Evolutionary conservation across 2,329 filamentous ascomycete genomes (phyloP).

Genomic region (Aspergillus sp.): DNA sequence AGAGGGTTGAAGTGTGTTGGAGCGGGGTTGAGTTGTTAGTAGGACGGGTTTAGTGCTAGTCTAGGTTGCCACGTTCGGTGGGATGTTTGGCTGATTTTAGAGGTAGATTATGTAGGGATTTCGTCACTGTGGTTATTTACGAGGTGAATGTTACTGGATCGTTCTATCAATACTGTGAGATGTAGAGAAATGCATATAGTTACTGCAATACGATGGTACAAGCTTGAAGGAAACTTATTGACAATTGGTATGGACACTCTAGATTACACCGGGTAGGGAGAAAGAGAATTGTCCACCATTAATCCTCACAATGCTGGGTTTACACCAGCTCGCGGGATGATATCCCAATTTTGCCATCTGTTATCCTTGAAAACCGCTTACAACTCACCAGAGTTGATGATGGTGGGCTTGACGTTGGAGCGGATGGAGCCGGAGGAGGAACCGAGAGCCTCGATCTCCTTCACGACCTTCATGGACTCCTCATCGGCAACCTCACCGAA

Average conservation of each 20-base stretch:
- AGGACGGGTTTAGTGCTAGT: no score
- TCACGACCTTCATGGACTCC: slow-evolving; percentile 57
- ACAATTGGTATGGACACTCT: slow-evolving; percentile 27
- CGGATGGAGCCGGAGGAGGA: slow-evolving; percentile 54
- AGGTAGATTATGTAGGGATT: no score
- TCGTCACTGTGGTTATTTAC: no score
- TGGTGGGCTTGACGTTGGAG: slow-evolving; percentile 58
- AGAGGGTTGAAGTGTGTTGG: no score
- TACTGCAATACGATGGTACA: no score
- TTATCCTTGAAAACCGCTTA: slow-evolving; percentile 33
- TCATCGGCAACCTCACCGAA: slow-evolving; percentile 64
- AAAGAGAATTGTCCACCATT: slow-evolving; percentile 15
- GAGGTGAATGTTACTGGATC: no score
- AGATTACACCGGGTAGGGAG: slow-evolving; percentile 30
- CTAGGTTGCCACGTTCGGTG: background rate
- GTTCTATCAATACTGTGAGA: no score
- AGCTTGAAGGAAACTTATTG: background rate
- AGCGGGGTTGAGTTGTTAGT: no score
- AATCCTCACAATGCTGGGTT: background rate
- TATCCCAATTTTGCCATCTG: slow-evolving; percentile 3
- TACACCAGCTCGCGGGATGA: background rate
- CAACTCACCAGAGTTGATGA: slow-evolving; percentile 52
- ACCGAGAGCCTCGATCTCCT: slow-evolving; percentile 62
- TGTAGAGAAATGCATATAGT: no score
- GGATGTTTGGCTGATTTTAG: no score